Base-by-base conservation (phyloP, 257 asterid genomes). In the Solanum ossicruentum region DNA sequence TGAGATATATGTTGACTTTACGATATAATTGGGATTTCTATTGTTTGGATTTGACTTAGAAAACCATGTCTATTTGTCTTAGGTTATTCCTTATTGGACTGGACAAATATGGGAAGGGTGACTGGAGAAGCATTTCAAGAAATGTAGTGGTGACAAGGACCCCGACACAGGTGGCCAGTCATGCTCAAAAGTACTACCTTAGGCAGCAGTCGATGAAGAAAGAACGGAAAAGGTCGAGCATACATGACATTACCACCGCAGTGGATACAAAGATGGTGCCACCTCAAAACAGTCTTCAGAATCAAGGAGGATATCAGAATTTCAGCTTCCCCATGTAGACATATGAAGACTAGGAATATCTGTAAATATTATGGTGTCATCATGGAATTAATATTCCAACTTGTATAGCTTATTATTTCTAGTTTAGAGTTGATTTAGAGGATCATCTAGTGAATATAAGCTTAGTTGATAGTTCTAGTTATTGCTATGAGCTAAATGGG, bases 41-140 rank as follows among this genome's bases (percentile, higher is more conserved):
- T 56, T 28, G n/a, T 52, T 66, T 58, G 52, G 17, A 7, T 73
- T 23, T 18, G n/a, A 39, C 39, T 45, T 88, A 36, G 21, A 20
- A 66, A 10, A 51, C 56, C 41, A 52, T 36, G 23, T 3, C 11
- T 60, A 47, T 49, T 75, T 82, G 57, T 84, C 55, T 49, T 87
- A 95, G 98, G 92, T 83, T 90, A 86, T 95, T 95, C 86, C 90
- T 95, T 23, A 51, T 83, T 43, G 98, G 98, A 52, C 98, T 95
- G 1, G 91, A 90, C 1, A 87, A 63, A 82, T 95, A 92, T 12
- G 98, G 98, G 10, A 95, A 92, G 87, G 98, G 98, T 8, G 98
- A 95, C 67, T 95, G 98, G 98, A 92, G 98, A 85, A 95, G 98
- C 89, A 95, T 95, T 28, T 95, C 98, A n/a, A 92, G 98, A 84